Evolutionary conservation across 75 land plant species (phyloP).

Genomic region (Adiantum capillusveneris): DNA sequence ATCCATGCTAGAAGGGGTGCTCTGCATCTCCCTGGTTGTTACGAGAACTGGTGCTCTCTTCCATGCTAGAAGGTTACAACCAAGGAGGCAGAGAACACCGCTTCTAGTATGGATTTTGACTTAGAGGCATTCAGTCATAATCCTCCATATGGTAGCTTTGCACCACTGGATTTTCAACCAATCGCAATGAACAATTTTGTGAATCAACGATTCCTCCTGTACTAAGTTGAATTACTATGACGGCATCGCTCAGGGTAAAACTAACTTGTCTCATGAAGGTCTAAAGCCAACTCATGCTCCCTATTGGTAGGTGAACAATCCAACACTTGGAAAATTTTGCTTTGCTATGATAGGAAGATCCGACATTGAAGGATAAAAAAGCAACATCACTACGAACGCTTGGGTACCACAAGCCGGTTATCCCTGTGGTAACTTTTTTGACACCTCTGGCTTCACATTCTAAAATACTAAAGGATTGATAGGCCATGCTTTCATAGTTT

Average conservation of each 20-base stretch:
- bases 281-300: conserved; percentile 7
- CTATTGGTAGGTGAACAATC: conserved; percentile 15
- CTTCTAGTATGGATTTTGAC: no score
- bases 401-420: conserved; percentile 14
- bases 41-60: no score
- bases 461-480: conserved; percentile 13
- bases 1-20: no score
- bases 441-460: conserved; percentile 11
- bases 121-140: no score
- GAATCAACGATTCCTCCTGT: no score
- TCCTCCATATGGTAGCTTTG: no score
- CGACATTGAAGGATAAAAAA: neutral
- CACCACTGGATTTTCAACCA: no score
- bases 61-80: no score
- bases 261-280: conserved; percentile 30
- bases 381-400: conserved; percentile 10
- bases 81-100: no score
- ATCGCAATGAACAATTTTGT: neutral
- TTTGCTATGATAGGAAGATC: conserved; percentile 2
- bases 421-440: conserved; percentile 11
- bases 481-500: conserved; percentile 16
- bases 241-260: conserved; percentile 7
- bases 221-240: conserved; percentile 18
- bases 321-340: conserved; percentile 4
- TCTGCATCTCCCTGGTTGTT: no score